Evolutionary conservation across 2,329 filamentous ascomycete genomes (phyloP).

Genomic region (Arachnopeziza araneosa): DNA sequence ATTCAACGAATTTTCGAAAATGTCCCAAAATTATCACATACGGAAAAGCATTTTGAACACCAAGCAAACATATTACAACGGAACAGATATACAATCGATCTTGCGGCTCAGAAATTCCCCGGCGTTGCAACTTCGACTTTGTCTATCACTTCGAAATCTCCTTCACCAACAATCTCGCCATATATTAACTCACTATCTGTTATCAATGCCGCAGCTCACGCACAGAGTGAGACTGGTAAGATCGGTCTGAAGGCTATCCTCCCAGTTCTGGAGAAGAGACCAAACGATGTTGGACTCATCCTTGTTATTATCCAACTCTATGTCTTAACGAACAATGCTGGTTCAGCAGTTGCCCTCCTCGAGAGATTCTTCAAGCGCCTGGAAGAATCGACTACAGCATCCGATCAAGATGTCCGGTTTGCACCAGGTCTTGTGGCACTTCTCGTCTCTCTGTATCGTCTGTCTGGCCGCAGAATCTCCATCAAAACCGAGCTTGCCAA

Average conservation of each 20-base stretch:
- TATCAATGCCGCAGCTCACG: constrained; percentile 69
- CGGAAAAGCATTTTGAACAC: constrained; percentile 66
- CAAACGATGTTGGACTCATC: constrained; percentile 73
- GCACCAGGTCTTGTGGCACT: constrained; percentile 81
- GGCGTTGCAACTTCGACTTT: constrained; percentile 51
- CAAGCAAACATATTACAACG: constrained; percentile 57
- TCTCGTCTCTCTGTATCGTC: constrained; percentile 71
- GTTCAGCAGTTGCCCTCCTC: constrained; percentile 67
- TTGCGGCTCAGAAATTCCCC: constrained; percentile 61
- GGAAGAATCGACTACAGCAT: constrained; percentile 51
- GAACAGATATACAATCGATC: constrained; percentile 59
- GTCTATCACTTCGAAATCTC: constrained; percentile 37
- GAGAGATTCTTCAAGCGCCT: constrained; percentile 70
- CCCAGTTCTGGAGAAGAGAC: constrained; percentile 64
- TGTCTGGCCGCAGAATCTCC: constrained; percentile 66
- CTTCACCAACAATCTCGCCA: constrained; percentile 43
- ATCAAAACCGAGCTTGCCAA: constrained; percentile 70
- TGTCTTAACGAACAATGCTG: constrained; percentile 63
- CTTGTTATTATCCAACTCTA: constrained; percentile 80
- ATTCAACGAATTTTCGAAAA: constrained; percentile 56
- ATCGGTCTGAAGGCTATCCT: constrained; percentile 65
- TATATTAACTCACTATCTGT: constrained; percentile 52
- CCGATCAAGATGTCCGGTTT: constrained; percentile 66
- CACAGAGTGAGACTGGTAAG: constrained; percentile 57
- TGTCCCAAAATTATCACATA: constrained; percentile 45